These are phyloP conservation scores for Helotiales sp. DNA, from an alignment of 2,329 filamentous ascomycete species.

Conservation along the genomic window DNA sequence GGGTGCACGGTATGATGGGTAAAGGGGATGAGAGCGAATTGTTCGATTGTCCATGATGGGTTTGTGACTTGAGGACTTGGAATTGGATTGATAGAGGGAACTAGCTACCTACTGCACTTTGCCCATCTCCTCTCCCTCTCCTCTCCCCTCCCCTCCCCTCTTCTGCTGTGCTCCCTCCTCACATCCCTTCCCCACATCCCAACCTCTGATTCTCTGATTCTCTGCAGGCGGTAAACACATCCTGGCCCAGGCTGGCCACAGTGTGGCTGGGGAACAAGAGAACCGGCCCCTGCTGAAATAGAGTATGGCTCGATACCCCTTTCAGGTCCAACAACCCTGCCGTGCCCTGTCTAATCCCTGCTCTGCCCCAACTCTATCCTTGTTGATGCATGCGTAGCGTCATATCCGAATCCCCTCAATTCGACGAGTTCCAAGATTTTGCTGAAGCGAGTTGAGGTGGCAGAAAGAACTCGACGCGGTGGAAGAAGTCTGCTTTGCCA, in stretches of 20 bases:
- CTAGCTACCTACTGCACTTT: no score
- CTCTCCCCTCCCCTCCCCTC: not conserved
- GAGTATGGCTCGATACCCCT: not conserved
- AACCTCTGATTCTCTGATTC: not conserved
- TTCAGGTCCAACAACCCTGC: constrained; percentile 5
- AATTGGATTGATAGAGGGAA: not conserved
- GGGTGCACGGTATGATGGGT: not conserved
- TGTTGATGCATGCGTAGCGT: constrained; percentile 6
- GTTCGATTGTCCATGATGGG: not conserved
- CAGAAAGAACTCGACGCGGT: not conserved
- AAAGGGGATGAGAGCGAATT: not conserved
- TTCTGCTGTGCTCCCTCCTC: not conserved
- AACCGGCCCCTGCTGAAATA: not conserved
- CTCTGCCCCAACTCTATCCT: not conserved
- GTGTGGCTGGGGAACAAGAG: constrained; percentile 8
- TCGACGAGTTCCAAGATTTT: not conserved
- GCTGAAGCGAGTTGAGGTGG: not conserved
- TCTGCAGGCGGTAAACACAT: not conserved
- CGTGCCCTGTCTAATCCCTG: not conserved
- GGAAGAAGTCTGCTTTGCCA: not conserved
- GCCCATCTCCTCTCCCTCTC: no score
- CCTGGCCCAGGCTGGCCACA: not conserved
- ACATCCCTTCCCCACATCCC: not conserved
- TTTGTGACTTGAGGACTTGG: not conserved
- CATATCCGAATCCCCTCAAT: not conserved